A percentile compares a stretch with the other conserved stretches of the same genome.
These are phyloP conservation scores for Pleomassaria siparia DNA, from an alignment of 2,329 filamentous ascomycete species.

Conservation along the genomic window DNA sequence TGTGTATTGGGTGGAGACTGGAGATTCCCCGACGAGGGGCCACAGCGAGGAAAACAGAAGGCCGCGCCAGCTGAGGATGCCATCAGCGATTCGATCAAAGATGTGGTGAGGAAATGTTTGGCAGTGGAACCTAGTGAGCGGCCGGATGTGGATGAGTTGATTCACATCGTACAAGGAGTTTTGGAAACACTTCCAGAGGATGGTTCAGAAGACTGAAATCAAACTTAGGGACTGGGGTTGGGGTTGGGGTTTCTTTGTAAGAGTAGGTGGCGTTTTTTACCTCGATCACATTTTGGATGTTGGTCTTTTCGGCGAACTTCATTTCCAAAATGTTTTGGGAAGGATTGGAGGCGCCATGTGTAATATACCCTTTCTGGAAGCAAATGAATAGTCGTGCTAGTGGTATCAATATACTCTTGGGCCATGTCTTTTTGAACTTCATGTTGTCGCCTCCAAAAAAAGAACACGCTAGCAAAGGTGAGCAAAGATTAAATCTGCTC, in stretches of 20 bases:
- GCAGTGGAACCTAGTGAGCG: conserved; percentile 83
- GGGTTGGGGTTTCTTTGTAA: conserved; percentile 2
- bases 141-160: conserved; percentile 84
- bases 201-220: conserved; percentile 32
- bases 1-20: conserved; percentile 94
- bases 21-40: conserved; percentile 89
- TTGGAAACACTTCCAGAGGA: conserved; percentile 69
- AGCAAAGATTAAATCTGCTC: too few species aligned
- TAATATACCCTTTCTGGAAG: conserved; percentile 6
- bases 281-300: neutral
- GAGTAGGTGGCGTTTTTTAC: conserved; percentile 1
- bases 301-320: neutral
- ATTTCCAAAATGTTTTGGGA: neutral
- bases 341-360: neutral
- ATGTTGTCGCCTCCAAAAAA: too few species aligned
- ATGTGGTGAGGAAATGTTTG: conserved; percentile 84
- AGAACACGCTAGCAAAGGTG: too few species aligned
- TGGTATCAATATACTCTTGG: neutral
- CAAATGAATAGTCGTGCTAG: neutral
- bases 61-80: conserved; percentile 48
- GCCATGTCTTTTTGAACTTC: neutral
- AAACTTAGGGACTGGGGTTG: neutral
- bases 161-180: conserved; percentile 73
- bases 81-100: conserved; percentile 81
- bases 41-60: conserved; percentile 57